phyloP scores from a whole-genome alignment of 164 flowering plant genomes.

The Chimonanthus salicifolius region DNA sequence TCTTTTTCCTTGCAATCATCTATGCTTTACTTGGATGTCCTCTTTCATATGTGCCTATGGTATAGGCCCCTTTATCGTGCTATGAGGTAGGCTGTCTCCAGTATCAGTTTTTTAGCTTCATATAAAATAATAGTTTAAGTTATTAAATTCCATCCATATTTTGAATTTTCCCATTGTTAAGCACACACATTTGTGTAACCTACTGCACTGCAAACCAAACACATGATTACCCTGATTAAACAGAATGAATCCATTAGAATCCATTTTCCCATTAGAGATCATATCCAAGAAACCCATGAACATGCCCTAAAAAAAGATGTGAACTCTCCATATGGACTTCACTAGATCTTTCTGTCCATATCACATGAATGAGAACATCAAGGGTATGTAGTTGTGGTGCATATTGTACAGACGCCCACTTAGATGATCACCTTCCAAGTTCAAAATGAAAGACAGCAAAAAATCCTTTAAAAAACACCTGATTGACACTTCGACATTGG shows the following conservation, averaged over 20 bases:
- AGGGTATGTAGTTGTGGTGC: no score
- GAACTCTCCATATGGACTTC: no score
- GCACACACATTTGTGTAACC: background rate
- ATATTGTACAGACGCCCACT: no score
- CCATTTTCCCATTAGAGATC: no score
- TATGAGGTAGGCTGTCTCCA: slow-evolving; percentile 54
- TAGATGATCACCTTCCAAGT: no score
- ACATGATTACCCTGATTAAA: background rate
- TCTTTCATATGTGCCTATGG: slow-evolving; percentile 89
- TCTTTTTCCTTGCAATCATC: slow-evolving; percentile 85
- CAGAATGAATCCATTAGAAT: background rate
- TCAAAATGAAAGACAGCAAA: no score
- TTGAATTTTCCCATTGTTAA: background rate
- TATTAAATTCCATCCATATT: background rate
- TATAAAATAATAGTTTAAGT: background rate
- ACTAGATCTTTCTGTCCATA: no score
- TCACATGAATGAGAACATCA: no score
- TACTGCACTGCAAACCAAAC: background rate
- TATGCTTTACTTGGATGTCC: slow-evolving; percentile 85
- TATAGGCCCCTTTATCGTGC: slow-evolving; percentile 98
- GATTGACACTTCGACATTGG: no score
- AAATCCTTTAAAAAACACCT: no score
- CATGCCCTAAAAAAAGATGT: no score
- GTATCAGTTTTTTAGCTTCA: background rate
- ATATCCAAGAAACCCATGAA: no score